Evolutionary conservation across 768 basidiomycete genomes (phyloP), one percentile per base, ranked within the genome.

Genomic region (Mycena crocata): DNA sequence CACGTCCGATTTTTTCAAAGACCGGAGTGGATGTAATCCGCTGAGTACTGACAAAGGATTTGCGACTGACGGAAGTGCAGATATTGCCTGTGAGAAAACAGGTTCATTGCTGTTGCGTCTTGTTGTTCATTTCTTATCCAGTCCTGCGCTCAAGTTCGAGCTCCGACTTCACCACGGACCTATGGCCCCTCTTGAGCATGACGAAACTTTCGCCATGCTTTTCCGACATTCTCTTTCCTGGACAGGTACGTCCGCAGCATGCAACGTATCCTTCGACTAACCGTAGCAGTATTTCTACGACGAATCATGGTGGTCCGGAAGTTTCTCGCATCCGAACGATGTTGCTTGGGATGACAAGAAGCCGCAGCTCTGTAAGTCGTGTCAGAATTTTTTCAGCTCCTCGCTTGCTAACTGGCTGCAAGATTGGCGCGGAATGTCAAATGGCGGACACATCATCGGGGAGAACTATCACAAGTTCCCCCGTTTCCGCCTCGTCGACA

Each of bases 401-500:
- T 8, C 14, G 34, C 42, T 39, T 34, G 17, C 52, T 48, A 28
- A 40, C 21, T 15, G 0, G 5, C 8, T 32, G 1, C 28, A 6
- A 71, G 70, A 71, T 46, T 71, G 71, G 71, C 71, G 71, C n/a
- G 71, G 71, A 2, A 66, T 66, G 64, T 66, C 64, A 6, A 68
- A 68, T 35, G 71, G 71, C 44, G 71, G 71, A 5, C 71, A 69
- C 57, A 71, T 71, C 48, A 21, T 66, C 34, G 64, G 67, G 17
- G 51, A 71, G 15, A 69, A 71, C 51, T 71, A 69, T 54, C 71
- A 67, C 68, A 63, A 57, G 42, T 70, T 70, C 54, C 65, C 69
- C 37, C 69, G 69, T 23, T 70, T 70, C 57, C 65, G 69, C 21
- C 51, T 70, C 26, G 54, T 70, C 49, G 65, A 59, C 57, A 59